Evolutionary conservation across 1,139 yeast genomes (phyloP).

Genomic region (Pichia sp.): DNA sequence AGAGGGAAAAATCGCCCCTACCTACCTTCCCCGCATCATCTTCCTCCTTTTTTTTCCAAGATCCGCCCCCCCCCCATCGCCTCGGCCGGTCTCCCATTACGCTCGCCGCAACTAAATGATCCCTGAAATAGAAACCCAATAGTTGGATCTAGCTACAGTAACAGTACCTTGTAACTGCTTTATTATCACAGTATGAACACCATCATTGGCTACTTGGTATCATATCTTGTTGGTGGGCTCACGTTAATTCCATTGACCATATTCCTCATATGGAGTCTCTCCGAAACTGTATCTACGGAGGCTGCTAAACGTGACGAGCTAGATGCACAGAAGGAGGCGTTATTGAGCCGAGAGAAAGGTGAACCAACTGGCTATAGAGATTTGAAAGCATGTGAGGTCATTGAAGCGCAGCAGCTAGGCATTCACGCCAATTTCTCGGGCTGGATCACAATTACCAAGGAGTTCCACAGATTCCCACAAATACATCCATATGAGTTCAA

Average conservation of each 20-base stretch:
- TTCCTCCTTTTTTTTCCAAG: no score
- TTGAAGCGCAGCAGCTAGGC: constrained; percentile 52
- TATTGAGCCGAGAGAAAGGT: constrained; percentile 17
- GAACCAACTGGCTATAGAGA: constrained; percentile 29
- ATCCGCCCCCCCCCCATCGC: no score
- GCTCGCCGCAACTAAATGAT: no score
- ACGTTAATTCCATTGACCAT: constrained; percentile 61
- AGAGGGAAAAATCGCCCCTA: no score
- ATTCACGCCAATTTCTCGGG: constrained; percentile 62
- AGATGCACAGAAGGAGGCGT: constrained; percentile 18
- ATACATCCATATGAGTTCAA: constrained; percentile 25
- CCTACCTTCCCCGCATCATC: no score
- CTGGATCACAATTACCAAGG: constrained; percentile 79
- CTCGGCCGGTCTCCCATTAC: no score
- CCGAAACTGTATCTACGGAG: constrained; percentile 25
- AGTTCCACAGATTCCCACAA: constrained; percentile 51
- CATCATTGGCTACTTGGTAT: constrained; percentile 4
- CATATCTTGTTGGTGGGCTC: constrained; percentile 67
- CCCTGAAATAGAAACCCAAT: no score
- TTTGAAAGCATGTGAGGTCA: constrained; percentile 53
- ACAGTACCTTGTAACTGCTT: no score
- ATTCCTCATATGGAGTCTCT: constrained; percentile 28
- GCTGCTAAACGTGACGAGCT: constrained; percentile 11
- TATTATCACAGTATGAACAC: no score
- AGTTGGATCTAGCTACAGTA: no score